phyloP scores from a whole-genome alignment of 805 yeast species.

The Alloascoidea hylecoeti region DNA sequence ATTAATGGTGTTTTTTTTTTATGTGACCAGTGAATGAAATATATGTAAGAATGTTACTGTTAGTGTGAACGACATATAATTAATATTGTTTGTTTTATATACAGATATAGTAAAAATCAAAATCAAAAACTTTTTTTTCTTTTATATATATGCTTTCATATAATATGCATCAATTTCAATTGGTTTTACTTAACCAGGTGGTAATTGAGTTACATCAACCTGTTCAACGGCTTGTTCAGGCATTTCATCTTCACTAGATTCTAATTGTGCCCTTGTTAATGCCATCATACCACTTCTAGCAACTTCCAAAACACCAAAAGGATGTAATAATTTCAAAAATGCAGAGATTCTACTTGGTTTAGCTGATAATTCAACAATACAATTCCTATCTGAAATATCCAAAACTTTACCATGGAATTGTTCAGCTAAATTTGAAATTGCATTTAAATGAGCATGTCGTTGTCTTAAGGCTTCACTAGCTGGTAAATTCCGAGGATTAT shows the following conservation, averaged over 20 bases:
- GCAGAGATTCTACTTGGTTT: conserved; percentile 84
- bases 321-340: conserved; percentile 79
- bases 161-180: too few relatives aligned
- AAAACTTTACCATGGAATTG: conserved; percentile 91
- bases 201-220: conserved; percentile 74
- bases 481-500: conserved; percentile 81
- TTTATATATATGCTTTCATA: too few relatives aligned
- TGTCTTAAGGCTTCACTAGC: conserved; percentile 90
- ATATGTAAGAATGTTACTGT: too few relatives aligned
- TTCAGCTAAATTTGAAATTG: conserved; percentile 62
- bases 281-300: conserved; percentile 99
- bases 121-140: too few relatives aligned
- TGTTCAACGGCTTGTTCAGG: conserved; percentile 41
- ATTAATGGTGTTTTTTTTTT: too few relatives aligned
- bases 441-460: conserved; percentile 79
- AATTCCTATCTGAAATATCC: conserved; percentile 86
- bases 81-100: too few relatives aligned
- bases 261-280: conserved; percentile 86
- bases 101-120: too few relatives aligned
- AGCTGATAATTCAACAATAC: conserved; percentile 87
- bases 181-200: conserved; percentile 62
- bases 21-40: too few relatives aligned
- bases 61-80: too few relatives aligned
- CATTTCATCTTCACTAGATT: conserved; percentile 25
- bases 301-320: conserved; percentile 91